phyloP scores from a whole-genome alignment of 2,329 filamentous ascomycete species.

The Pyrenophora teres region DNA sequence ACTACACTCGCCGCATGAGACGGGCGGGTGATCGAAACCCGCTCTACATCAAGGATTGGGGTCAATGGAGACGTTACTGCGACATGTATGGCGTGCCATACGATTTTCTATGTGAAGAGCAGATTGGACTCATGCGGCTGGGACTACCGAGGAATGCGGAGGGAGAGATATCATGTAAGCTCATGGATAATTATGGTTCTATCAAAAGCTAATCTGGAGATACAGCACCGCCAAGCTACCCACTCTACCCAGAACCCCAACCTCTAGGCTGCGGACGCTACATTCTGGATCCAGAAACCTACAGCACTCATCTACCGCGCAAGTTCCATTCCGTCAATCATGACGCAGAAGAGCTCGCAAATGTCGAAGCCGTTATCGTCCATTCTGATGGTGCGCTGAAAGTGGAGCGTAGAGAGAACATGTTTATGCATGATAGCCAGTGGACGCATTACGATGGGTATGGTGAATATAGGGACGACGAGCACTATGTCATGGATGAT shows the following conservation, averaged over 20 bases:
- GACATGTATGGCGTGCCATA: conserved; percentile 27
- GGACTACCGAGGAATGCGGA: conserved; percentile 14
- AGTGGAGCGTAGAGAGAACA: conserved; percentile 12
- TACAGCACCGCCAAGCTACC: conserved; percentile 22
- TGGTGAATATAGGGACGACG: conserved; percentile 9
- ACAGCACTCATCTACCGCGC: conserved; percentile 21
- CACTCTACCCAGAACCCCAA: conserved; percentile 36
- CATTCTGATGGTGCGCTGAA: conserved; percentile 20
- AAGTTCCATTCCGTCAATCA: conserved; percentile 19
- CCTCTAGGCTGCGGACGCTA: conserved; percentile 15
- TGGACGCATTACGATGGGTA: conserved; percentile 13
- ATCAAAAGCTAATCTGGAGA: too few species aligned
- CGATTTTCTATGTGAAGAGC: conserved; percentile 30
- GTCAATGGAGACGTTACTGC: conserved; percentile 30
- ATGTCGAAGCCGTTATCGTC: conserved; percentile 23
- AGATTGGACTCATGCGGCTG: conserved; percentile 25
- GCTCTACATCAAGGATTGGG: conserved; percentile 28
- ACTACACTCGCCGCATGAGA: conserved; percentile 33
- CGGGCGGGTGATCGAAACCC: conserved; percentile 17
- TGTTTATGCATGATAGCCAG: conserved; percentile 7
- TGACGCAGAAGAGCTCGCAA: not conserved
- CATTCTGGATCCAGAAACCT: conserved; percentile 16
- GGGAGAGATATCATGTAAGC: conserved; percentile 15
- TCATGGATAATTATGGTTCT: too few species aligned
- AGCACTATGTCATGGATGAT: not conserved